Base-by-base conservation (phyloP, 805 yeast species). In the Ogataea chonburiensis region DNA sequence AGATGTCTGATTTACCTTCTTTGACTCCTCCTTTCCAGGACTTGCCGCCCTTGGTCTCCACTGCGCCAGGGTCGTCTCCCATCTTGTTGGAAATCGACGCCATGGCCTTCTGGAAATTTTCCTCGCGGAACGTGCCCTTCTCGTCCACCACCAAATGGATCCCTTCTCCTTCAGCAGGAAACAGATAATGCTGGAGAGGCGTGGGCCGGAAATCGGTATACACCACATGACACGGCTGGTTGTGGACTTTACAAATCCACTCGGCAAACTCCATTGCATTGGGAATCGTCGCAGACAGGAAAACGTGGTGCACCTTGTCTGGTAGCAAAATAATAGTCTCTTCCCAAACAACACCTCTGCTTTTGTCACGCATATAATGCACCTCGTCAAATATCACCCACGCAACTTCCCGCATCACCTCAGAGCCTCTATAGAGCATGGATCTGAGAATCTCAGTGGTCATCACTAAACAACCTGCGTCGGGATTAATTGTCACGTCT, bases 311-410 rank as follows among this genome's bases (percentile, higher is more conserved):
- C 12, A 93, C 97, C 68, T 89, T 89, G 52, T 94, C 97, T 4
- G 99, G 99, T 27, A 93, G 70, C 57, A 93, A 68, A 40, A 93
- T 93, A 47, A 93, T 91, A 11, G 98, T 91, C 63, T 93, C 99
- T 66, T 93, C 99, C 99, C 99, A 93, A 22, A 93, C 98, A 35
- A 93, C 99, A 61, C 99, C 99, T 66, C 99, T 79, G 49, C 88
- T 93, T 52, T 87, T 83, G 61, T 93, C 99, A 66, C 97, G 81
- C 94, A 93, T 93, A 64, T 93, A 93, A 66, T 93, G 99, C 29
- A 93, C 96, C 61, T 93, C 99, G 63, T 93, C 99, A 49, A 93
- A 93, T 24, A 93, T 80, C 33, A 93, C 98, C 96, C 96, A 93
- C 0, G 96, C 96, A 26, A 93, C 98, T 70, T 93, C 99, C 62